Percentiles rank a stretch among this genome's conserved stretches.
These are phyloP conservation scores for Solanum piurae DNA, from an alignment of 257 asterid species.

Conservation along the genomic window DNA sequence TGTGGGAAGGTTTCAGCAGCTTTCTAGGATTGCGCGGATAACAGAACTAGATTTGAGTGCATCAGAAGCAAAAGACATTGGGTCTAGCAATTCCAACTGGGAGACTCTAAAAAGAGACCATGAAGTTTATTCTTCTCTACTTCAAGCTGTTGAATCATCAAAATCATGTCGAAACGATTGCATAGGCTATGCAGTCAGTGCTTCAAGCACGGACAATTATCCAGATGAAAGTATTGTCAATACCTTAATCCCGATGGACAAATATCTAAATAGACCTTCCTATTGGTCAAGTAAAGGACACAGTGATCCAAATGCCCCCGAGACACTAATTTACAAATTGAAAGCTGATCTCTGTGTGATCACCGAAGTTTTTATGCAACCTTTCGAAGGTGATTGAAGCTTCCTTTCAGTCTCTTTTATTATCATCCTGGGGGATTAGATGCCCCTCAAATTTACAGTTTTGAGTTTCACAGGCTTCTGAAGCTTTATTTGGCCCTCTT, in stretches of 20 bases:
- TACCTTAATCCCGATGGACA: slow-evolving; percentile 60
- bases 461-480: not conserved
- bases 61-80: slow-evolving; percentile 9
- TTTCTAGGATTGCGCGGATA: slow-evolving; percentile 29
- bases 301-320: slow-evolving; percentile 53
- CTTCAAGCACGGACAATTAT: slow-evolving; percentile 76
- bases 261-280: slow-evolving; percentile 36
- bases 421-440: not conserved
- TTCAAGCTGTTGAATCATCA: slow-evolving; percentile 42
- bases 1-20: slow-evolving; percentile 47
- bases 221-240: slow-evolving; percentile 64
- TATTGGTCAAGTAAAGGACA: slow-evolving; percentile 95
- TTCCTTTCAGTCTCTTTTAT: not conserved
- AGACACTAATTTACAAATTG: slow-evolving; percentile 60
- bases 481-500: not conserved
- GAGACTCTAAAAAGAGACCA: slow-evolving; percentile 41
- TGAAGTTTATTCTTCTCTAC: slow-evolving; percentile 49
- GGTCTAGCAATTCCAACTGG: slow-evolving; percentile 21
- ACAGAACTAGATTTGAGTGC: slow-evolving; percentile 11
- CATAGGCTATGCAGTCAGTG: slow-evolving; percentile 60
- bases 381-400: slow-evolving; percentile 56
- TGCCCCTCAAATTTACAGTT: not conserved
- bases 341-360: slow-evolving; percentile 54
- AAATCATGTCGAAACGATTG: slow-evolving; percentile 31
- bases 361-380: slow-evolving; percentile 60